A percentile compares a stretch with the other conserved stretches of the same genome.
phyloP scores from a whole-genome alignment of 2,329 filamentous ascomycete species.

The Coniochaeta hoffmannii region DNA sequence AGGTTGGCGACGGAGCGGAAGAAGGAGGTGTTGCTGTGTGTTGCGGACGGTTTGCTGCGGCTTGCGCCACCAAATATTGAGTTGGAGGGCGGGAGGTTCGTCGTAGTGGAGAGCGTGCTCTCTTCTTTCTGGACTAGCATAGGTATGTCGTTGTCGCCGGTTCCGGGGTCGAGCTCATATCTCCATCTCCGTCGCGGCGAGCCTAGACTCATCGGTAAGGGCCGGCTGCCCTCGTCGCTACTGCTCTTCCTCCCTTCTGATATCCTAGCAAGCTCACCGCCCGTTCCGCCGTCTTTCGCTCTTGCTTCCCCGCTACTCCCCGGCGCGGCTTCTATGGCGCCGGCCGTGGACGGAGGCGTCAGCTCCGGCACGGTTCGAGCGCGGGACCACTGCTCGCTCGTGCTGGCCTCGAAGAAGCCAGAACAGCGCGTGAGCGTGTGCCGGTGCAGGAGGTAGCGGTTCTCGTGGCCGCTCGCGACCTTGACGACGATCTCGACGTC shows the following conservation, averaged over 20 bases:
- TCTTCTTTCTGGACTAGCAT: slow-evolving; percentile 78
- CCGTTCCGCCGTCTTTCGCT: slow-evolving; percentile 5
- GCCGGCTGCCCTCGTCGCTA: slow-evolving; percentile 26
- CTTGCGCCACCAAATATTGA: slow-evolving; percentile 54
- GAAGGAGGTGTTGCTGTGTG: slow-evolving; percentile 46
- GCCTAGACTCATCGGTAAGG: slow-evolving; percentile 23
- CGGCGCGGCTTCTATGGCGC: slow-evolving; percentile 14
- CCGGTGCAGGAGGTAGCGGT: slow-evolving; percentile 79
- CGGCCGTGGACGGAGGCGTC: slow-evolving; percentile 22
- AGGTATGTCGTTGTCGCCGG: slow-evolving; percentile 67
- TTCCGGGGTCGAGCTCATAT: slow-evolving; percentile 78
- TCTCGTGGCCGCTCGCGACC: slow-evolving; percentile 58
- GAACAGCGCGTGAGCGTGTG: slow-evolving; percentile 85
- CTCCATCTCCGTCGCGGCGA: slow-evolving; percentile 62
- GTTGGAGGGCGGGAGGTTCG: slow-evolving; percentile 15
- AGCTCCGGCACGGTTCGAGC: slow-evolving; percentile 20
- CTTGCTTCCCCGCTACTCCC: neutral
- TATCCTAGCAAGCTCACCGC: slow-evolving; percentile 45
- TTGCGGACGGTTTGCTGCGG: slow-evolving; percentile 45
- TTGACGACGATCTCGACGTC: slow-evolving; percentile 85
- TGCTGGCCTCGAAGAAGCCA: slow-evolving; percentile 86
- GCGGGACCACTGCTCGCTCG: slow-evolving; percentile 68
- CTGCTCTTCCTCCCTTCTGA: slow-evolving; percentile 33
- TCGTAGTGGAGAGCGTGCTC: slow-evolving; percentile 8
- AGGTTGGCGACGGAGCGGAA: slow-evolving; percentile 86